phyloP scores from a whole-genome alignment of 163 green algal species.

The Prototheca cutis region DNA sequence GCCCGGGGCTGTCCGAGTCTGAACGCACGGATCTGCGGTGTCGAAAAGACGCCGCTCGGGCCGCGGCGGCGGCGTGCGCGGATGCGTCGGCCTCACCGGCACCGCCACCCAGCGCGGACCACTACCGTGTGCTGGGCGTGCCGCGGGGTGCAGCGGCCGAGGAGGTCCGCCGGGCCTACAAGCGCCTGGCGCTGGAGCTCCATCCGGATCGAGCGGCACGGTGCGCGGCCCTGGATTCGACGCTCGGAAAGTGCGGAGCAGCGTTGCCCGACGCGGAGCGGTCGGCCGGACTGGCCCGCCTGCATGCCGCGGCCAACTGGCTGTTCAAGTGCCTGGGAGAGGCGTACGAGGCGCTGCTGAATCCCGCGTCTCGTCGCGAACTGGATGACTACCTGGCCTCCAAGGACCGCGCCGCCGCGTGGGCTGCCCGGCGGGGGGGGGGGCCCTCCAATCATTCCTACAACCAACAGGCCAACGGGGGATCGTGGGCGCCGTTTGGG shows the following conservation, averaged over 20 bases:
- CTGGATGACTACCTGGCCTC: constrained; percentile 19
- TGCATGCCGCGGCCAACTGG: constrained; percentile 45
- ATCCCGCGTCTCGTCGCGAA: constrained; percentile 34
- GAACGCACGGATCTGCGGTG: constrained; percentile 18
- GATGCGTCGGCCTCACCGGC: constrained; percentile 1
- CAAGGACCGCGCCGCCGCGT: too few relatives aligned
- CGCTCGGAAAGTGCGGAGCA: too few relatives aligned
- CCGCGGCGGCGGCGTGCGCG: constrained; percentile 17
- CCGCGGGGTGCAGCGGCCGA: constrained; percentile 4
- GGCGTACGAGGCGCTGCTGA: constrained; percentile 47
- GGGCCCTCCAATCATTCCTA: too few relatives aligned
- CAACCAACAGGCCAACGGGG: too few relatives aligned
- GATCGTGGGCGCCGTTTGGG: too few relatives aligned
- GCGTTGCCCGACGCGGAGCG: constrained; percentile 2
- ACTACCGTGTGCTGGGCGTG: constrained; percentile 51
- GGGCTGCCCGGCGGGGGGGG: too few relatives aligned
- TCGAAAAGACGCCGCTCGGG: too few relatives aligned
- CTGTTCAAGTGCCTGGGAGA: constrained; percentile 58
- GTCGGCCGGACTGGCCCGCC: constrained; percentile 17
- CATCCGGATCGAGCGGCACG: constrained; percentile 55
- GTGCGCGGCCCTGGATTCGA: too few relatives aligned
- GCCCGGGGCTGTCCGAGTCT: background rate
- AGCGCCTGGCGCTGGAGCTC: constrained; percentile 34
- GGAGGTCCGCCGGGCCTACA: constrained; percentile 30
- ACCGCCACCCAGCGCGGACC: constrained; percentile 31